Evolutionary conservation across 306 rosid species (phyloP).

Genomic region (Biancaea sappan): DNA sequence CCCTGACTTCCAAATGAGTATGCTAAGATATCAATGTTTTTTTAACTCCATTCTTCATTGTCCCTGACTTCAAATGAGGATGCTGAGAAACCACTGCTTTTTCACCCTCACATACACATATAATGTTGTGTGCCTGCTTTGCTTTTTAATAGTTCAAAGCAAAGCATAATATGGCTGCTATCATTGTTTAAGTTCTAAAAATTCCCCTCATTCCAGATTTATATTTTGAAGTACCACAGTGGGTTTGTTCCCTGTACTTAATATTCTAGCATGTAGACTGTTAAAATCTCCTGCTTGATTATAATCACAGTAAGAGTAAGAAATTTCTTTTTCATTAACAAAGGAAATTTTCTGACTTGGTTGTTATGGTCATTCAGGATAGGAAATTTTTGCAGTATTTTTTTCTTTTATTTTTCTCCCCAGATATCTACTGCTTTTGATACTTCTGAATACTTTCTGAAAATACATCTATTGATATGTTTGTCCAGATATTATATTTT

Average conservation of each 20-base stretch:
- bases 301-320: neutral
- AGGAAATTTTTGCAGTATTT: constrained; percentile 3
- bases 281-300: constrained; percentile 26
- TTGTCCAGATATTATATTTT: neutral
- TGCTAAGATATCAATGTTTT: neutral
- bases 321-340: constrained; percentile 5
- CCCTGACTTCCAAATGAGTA: neutral
- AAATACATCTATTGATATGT: constrained; percentile 10
- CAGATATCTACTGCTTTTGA: constrained; percentile 9
- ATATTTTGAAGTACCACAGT: constrained; percentile 9
- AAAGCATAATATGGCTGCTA: constrained; percentile 11
- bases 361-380: constrained; percentile 29
- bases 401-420: neutral
- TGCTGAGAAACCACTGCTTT: neutral
- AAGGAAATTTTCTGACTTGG: neutral
- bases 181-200: neutral
- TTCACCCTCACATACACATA: neutral
- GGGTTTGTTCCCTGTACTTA: constrained; percentile 30
- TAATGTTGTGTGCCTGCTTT: neutral
- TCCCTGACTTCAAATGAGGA: neutral
- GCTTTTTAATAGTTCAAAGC: constrained; percentile 25
- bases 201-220: constrained; percentile 15
- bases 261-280: constrained; percentile 5
- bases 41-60: neutral
- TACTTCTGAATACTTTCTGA: constrained; percentile 23